Percentiles rank a stretch among this genome's conserved stretches.
These are phyloP conservation scores for Arxiozyma telluris DNA, from an alignment of 1,139 yeast species.

Conservation along the genomic window DNA sequence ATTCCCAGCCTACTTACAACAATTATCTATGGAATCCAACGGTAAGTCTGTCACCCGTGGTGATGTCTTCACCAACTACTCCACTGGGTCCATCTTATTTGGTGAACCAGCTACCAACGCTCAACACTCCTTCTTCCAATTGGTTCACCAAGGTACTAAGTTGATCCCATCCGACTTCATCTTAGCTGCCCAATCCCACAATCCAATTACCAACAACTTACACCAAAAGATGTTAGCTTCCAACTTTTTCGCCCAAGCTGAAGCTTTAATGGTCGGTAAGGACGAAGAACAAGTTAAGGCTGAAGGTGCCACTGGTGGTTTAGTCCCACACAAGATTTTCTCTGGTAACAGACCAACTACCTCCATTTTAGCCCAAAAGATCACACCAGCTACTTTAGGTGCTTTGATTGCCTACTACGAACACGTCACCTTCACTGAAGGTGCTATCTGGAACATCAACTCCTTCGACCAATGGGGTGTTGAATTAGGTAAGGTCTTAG, in stretches of 20 bases:
- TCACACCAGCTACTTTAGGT: slow-evolving; percentile 94
- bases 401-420: slow-evolving; percentile 95
- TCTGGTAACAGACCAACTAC: slow-evolving; percentile 99
- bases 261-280: slow-evolving; percentile 96
- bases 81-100: slow-evolving; percentile 89
- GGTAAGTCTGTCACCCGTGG: slow-evolving; percentile 96
- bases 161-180: slow-evolving; percentile 94
- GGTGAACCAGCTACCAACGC: slow-evolving; percentile 99
- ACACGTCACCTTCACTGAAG: slow-evolving; percentile 93
- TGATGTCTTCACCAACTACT: slow-evolving; percentile 82
- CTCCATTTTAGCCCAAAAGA: slow-evolving; percentile 86
- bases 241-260: slow-evolving; percentile 96
- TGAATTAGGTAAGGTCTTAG: slow-evolving; percentile 94
- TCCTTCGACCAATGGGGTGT: slow-evolving; percentile 99
- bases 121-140: slow-evolving; percentile 98
- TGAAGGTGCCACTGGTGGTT: slow-evolving; percentile 80
- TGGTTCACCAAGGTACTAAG: slow-evolving; percentile 98
- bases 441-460: slow-evolving; percentile 98
- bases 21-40: slow-evolving; percentile 96
- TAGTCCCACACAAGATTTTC: slow-evolving; percentile 92
- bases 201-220: slow-evolving; percentile 87
- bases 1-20: slow-evolving; percentile 98
- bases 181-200: slow-evolving; percentile 94
- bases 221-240: slow-evolving; percentile 98
- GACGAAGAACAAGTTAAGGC: slow-evolving; percentile 71